These are phyloP conservation scores for Zymoseptoria brevis DNA, from an alignment of 2,329 filamentous ascomycete species.

Conservation along the genomic window DNA sequence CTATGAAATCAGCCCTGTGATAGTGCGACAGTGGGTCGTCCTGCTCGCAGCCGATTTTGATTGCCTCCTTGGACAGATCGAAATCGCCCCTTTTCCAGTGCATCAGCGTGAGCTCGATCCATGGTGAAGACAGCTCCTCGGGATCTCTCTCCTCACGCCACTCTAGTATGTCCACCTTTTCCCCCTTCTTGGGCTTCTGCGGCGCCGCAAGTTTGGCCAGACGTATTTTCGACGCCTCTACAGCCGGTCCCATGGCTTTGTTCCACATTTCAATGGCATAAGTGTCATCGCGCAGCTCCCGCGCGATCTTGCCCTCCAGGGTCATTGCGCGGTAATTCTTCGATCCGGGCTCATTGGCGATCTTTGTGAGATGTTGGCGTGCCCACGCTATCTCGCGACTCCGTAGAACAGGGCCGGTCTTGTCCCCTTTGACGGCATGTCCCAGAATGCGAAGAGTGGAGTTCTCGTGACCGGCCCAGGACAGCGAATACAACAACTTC, in stretches of 20 bases:
- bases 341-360: constrained; percentile 16
- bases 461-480: constrained; percentile 16
- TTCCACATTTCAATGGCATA: constrained; percentile 23
- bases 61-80: constrained; percentile 19
- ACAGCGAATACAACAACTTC: constrained; percentile 19
- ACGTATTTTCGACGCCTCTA: constrained; percentile 3
- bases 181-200: background rate
- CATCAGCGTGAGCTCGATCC: constrained; percentile 25
- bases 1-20: constrained; percentile 26
- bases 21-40: constrained; percentile 40
- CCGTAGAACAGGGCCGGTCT: constrained; percentile 11
- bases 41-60: constrained; percentile 30
- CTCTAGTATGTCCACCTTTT: background rate
- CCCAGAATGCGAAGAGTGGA: constrained; percentile 21
- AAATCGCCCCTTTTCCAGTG: constrained; percentile 10
- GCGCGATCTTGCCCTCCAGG: constrained; percentile 24
- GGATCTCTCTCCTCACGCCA: constrained; percentile 3
- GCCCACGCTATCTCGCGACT: constrained; percentile 12
- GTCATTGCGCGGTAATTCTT: constrained; percentile 22
- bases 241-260: constrained; percentile 18
- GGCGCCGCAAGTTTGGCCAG: background rate
- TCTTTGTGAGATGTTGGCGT: constrained; percentile 16
- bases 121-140: constrained; percentile 24
- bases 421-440: constrained; percentile 9
- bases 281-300: constrained; percentile 17